Base-by-base conservation (phyloP, 345 rosid species). In the Salix purpurea region DNA sequence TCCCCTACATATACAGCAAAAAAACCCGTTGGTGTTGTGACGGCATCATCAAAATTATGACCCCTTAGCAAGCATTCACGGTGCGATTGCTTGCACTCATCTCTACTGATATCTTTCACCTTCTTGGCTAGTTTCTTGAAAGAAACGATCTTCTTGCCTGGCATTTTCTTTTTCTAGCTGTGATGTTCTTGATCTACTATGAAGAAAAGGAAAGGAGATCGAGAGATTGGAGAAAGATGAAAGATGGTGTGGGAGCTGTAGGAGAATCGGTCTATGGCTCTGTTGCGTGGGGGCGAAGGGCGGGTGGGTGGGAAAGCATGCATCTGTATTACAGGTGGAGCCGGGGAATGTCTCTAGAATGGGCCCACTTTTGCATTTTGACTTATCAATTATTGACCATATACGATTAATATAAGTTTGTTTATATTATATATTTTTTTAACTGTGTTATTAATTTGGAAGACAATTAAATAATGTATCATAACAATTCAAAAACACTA, bases 1-100 rank as follows among this genome's bases (percentile, higher is more conserved):
- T 93, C 93, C 15, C 98, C 98, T 8, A 95, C 96, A 34, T 93
- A 95, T 3, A 95, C 68, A 0, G 95, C 98, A 14, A 90, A 93
- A 50, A 80, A 93, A 36, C 99, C 97, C 7, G 85, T 82, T 6
- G 98, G 97, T 1, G 94, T 89, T 46, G 77, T 75, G 26, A 77
- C 46, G 4, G 1, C 23, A 24, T 6, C 24, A 12, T 12, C 75
- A 11, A 74, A 83, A 26, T 84, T 89, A 9, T 19, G 65, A 72
- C 79, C 84, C 48, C 71, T 26, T 0, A 90, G 90, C 83, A 90
- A 80, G 36, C 85, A 78, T 81, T 91, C 89, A 12, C 82, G 75
- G 1, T 85, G 86, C 54, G 76, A 72, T 1, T 89, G 78, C 72
- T 78, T 67, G 14, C 40, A 30, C 18, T 26, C 76, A 50, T 83